A percentile compares a stretch with the other conserved stretches of the same genome.
Conservation (phyloP, 176 grass and related monocot species). For the Thinopyrum elongatum region DNA sequence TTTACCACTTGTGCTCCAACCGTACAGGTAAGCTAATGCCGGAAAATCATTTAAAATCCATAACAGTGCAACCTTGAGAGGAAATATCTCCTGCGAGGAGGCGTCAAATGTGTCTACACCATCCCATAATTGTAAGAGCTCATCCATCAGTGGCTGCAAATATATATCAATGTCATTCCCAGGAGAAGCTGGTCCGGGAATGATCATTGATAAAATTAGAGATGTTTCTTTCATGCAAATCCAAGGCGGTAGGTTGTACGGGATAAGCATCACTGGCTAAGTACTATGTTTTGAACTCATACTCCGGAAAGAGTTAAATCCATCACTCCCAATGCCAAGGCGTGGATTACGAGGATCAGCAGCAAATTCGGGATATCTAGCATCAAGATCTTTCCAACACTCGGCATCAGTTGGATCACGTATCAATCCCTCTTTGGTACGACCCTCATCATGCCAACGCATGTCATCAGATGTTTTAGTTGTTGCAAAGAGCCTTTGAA, state of each 20-base stretch:
- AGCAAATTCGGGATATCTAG: not conserved
- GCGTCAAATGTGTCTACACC: too few species aligned
- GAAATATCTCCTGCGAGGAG: too few species aligned
- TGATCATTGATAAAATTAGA: too few species aligned
- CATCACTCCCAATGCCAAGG: not conserved
- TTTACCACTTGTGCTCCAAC: too few species aligned
- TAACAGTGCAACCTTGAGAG: too few species aligned
- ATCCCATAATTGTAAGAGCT: too few species aligned
- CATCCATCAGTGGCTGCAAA: too few species aligned
- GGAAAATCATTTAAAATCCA: too few species aligned
- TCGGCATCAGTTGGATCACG: not conserved
- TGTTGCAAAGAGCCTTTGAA: conserved; percentile 25
- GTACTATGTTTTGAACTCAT: conserved; percentile 15
- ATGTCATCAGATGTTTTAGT: not conserved
- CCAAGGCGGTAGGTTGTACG: conserved; percentile 2
- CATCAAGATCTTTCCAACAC: not conserved
- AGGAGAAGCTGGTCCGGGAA: too few species aligned
- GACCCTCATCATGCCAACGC: conserved; percentile 18
- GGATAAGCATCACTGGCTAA: not conserved
- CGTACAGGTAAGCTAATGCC: too few species aligned
- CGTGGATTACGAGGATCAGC: not conserved
- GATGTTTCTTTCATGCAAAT: too few species aligned
- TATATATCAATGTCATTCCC: too few species aligned
- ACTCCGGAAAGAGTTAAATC: not conserved
- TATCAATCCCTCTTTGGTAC: not conserved